These are phyloP conservation scores for Lipomyces yamanashiensis DNA, from an alignment of 805 yeast species.

Conservation along the genomic window DNA sequence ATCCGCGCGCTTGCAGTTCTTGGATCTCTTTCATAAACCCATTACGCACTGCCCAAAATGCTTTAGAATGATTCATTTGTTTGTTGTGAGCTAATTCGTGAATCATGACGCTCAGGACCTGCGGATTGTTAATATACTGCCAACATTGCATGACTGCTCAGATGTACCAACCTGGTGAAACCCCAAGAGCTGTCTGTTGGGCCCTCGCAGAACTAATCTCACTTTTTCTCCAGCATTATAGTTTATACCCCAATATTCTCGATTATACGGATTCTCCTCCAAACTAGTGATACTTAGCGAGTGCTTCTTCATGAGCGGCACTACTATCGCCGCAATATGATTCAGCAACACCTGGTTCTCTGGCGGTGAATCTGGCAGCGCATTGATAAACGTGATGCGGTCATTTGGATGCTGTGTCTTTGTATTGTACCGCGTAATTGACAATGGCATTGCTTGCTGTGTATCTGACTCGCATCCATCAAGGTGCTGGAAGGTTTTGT, in stretches of 20 bases:
- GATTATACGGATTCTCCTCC: conserved; percentile 33
- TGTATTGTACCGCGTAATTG: conserved; percentile 29
- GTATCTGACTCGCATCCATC: neutral
- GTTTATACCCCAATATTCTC: conserved; percentile 37
- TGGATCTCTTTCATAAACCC: conserved; percentile 31
- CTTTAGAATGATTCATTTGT: conserved; percentile 36
- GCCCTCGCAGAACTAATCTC: conserved; percentile 34
- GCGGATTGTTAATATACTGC: neutral
- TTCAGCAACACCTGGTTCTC: conserved; percentile 29
- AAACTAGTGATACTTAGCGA: conserved; percentile 33
- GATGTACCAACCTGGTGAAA: conserved; percentile 26
- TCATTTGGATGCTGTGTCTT: conserved; percentile 32
- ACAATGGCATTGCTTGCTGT: conserved; percentile 22
- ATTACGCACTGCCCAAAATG: conserved; percentile 35
- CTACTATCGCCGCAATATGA: conserved; percentile 38
- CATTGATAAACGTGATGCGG: conserved; percentile 34
- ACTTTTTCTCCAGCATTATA: conserved; percentile 38
- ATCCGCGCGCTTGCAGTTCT: conserved; percentile 30
- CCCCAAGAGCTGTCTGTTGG: conserved; percentile 26
- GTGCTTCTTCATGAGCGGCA: conserved; percentile 36
- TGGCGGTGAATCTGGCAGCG: conserved; percentile 32
- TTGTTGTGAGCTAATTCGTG: conserved; percentile 38
- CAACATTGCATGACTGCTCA: neutral
- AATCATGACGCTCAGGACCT: conserved; percentile 37
- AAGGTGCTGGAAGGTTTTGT: neutral